A percentile compares a stretch with the other conserved stretches of the same genome.
Conservation (phyloP, 2,329 filamentous ascomycete species). For the Botrytis aclada region DNA sequence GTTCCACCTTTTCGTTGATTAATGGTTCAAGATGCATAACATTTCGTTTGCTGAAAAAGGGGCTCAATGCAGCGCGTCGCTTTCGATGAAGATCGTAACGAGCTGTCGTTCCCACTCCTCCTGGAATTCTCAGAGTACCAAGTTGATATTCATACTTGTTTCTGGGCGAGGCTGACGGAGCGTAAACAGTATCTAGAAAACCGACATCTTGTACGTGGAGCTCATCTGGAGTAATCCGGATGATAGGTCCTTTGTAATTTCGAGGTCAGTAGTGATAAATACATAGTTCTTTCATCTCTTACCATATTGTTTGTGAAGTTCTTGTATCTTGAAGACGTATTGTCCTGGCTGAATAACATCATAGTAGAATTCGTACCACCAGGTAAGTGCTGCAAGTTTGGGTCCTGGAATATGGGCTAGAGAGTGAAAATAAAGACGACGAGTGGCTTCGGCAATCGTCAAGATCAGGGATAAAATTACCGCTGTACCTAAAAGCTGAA, state of each 20-base stretch:
- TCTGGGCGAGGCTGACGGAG: background rate
- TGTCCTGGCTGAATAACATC: slow-evolving; percentile 19
- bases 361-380: slow-evolving; percentile 28
- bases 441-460: background rate
- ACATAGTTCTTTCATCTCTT: background rate
- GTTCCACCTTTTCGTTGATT: background rate
- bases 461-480: background rate
- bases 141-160: background rate
- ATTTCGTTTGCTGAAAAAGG: background rate
- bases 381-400: slow-evolving; percentile 27
- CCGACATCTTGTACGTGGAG: background rate
- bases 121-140: background rate
- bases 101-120: background rate
- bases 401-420: slow-evolving; percentile 27
- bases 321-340: slow-evolving; percentile 23
- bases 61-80: background rate
- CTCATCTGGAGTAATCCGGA: background rate
- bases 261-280: background rate
- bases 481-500: background rate
- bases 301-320: slow-evolving; percentile 29
- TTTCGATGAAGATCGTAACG: background rate
- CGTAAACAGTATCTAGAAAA: background rate
- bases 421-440: background rate
- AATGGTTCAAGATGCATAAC: background rate
- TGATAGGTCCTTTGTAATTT: background rate